These are phyloP conservation scores for Cubamyces lactineus DNA, from an alignment of 768 basidiomycete genomes.

Conservation along the genomic window DNA sequence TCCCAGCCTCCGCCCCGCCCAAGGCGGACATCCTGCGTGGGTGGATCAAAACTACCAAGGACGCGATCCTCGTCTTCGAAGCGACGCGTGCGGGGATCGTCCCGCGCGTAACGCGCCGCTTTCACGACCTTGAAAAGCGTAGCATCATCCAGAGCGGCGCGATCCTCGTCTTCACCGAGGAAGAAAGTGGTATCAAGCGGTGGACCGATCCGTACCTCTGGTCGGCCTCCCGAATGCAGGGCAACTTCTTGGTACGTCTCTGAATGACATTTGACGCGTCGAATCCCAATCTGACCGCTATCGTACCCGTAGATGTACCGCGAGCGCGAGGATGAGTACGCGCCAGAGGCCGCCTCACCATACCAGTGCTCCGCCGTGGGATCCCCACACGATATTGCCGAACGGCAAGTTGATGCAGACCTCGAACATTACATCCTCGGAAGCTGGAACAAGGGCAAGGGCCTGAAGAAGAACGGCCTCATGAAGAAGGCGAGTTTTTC, in stretches of 20 bases:
- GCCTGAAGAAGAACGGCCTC: constrained; percentile 27
- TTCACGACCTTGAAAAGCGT: constrained; percentile 28
- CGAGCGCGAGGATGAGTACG: constrained; percentile 23
- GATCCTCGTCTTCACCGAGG: constrained; percentile 28
- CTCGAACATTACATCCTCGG: constrained; percentile 26
- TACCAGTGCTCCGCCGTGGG: constrained; percentile 20
- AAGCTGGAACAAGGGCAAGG: constrained; percentile 27
- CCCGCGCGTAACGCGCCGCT: constrained; percentile 27
- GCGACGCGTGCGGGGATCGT: constrained; percentile 25
- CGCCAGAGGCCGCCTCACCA: constrained; percentile 9
- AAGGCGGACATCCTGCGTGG: constrained; percentile 24
- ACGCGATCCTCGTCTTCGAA: constrained; percentile 29
- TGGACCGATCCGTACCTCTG: constrained; percentile 30
- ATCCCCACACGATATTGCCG: neutral
- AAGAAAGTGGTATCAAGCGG: constrained; percentile 29
- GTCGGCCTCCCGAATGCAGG: constrained; percentile 28
- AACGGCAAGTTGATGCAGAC: constrained; percentile 13
- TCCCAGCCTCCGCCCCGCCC: constrained; percentile 7
- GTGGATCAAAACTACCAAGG: constrained; percentile 27
- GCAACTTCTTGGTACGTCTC: constrained; percentile 25
- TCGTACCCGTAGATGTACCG: constrained; percentile 22
- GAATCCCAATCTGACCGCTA: neutral
- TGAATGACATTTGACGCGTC: neutral
- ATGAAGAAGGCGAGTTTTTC: constrained; percentile 27
- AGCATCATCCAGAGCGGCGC: constrained; percentile 26